Evolutionary conservation across 2,329 filamentous ascomycete genomes (phyloP), one percentile per base, ranked within the genome.

Genomic region (Coniochaeta sp.): DNA sequence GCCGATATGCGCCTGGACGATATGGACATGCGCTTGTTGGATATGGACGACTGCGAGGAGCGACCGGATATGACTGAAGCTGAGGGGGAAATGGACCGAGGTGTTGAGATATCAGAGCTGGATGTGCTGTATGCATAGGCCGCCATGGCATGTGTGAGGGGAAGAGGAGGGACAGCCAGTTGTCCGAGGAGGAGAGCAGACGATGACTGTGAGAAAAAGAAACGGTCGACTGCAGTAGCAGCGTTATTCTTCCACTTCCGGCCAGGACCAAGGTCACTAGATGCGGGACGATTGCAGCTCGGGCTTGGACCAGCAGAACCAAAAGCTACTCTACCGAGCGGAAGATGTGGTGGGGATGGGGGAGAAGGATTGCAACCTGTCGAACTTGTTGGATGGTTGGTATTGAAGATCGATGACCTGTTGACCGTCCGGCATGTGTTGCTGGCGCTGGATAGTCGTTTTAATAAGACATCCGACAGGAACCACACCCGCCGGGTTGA

Each of bases 21-120:
- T 62, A 80, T 70, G 67, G 79, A 81, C 65, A 79, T 73, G 68
- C 76, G 78, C 74, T 80, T 79, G 69, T 74, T 80, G 72, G 80
- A 77, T 70, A 79, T 74, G 68, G 81, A 78, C 58, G 79, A 78
- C 67, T 79, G 77, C 60, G 78, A 79, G 47, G 79, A 79, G 62
- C 76, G 79, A 64, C 70, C 75, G 58, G 79, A 79, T 66, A 71
- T 71, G 65, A 77, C 72, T 63, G 78, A 79, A 61, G 77, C 74
- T 28, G 78, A 79, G 56, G 81, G 79, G 62, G 81, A 83, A 58
- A 76, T 73, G 57, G 81, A 83, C 67, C 79, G 78, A 71, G 82
- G 81, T 60, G 81, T 83, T 69, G 78, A 78, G 69, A 81, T 77
- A 73, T 83, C 79, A 70, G 76, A 76, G 60, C 64, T 69, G 62